Percentiles rank a stretch among this genome's conserved stretches.
Conservation (phyloP, 495 filamentous ascomycete genomes). For the Hypoxylon crocopeplum region DNA sequence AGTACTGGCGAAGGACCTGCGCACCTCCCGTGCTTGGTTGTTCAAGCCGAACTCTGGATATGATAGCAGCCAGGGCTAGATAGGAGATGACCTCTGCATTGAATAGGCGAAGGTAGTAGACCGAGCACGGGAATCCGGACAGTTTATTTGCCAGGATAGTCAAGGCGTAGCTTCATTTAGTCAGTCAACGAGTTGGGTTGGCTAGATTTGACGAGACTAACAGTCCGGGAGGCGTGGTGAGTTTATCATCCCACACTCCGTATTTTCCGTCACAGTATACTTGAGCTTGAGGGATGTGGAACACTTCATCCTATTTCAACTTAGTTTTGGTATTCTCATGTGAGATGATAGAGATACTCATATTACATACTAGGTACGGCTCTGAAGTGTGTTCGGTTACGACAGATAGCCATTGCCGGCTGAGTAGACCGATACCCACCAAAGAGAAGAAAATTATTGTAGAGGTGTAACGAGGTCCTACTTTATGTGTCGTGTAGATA, state of each 20-base stretch:
- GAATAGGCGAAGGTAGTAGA: constrained; percentile 55
- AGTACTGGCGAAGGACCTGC: constrained; percentile 4
- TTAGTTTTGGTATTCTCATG: constrained; percentile 20
- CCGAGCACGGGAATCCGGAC: constrained; percentile 47
- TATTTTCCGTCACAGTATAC: constrained; percentile 80
- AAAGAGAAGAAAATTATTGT: constrained; percentile 9
- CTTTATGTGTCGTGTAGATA: constrained; percentile 10
- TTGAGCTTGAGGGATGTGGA: constrained; percentile 92
- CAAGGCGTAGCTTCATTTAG: constrained; percentile 57
- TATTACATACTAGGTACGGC: constrained; percentile 74
- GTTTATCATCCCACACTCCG: constrained; percentile 88
- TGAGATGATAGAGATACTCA: not conserved
- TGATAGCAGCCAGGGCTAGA: constrained; percentile 16
- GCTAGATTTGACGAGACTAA: constrained; percentile 50
- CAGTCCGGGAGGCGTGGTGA: constrained; percentile 93
- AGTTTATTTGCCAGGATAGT: constrained; percentile 52
- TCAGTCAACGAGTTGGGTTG: not conserved
- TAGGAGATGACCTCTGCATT: constrained; percentile 56
- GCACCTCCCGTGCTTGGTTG: not conserved
- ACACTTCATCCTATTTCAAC: constrained; percentile 79
- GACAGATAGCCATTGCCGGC: constrained; percentile 43
- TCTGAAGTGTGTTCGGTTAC: constrained; percentile 67
- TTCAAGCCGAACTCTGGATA: constrained; percentile 25
- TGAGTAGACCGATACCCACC: not conserved
- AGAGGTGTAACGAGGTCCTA: not conserved